A percentile compares a stretch with the other conserved stretches of the same genome.
Evolutionary conservation across 23 red algal species (phyloP).

Genomic region (Agarophyton chilense): DNA sequence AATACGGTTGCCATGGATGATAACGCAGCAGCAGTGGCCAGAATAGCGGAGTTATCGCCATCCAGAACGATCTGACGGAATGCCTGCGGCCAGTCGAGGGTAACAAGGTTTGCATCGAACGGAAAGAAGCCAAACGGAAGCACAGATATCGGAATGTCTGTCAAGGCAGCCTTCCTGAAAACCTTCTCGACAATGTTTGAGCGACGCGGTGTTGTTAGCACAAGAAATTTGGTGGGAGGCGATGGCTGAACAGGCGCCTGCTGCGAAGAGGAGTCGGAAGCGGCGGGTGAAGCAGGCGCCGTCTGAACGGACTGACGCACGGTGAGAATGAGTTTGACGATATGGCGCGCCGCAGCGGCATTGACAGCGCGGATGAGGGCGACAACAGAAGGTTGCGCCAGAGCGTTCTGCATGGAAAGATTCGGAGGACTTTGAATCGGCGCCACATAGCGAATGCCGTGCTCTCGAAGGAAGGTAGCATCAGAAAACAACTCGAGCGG

Average conservation of each 20-base stretch:
- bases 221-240: constrained; percentile 39
- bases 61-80: constrained; percentile 72
- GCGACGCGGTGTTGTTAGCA: constrained; percentile 58
- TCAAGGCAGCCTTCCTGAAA: neutral
- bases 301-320: neutral
- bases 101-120: constrained; percentile 67
- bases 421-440: neutral
- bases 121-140: constrained; percentile 78
- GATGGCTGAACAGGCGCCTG: neutral
- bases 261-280: neutral
- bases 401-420: neutral
- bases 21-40: constrained; percentile 60
- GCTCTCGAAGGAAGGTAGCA: constrained; percentile 50
- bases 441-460: constrained; percentile 45
- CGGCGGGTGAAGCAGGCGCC: neutral
- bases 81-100: constrained; percentile 72
- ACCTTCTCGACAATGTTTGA: constrained; percentile 55
- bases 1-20: constrained; percentile 26
- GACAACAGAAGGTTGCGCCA: constrained; percentile 46
- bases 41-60: constrained; percentile 60
- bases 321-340: constrained; percentile 18
- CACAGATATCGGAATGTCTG: constrained; percentile 38
- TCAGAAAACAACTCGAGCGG: constrained; percentile 75
- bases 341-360: constrained; percentile 39
- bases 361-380: constrained; percentile 56